A percentile compares a stretch with the other conserved stretches of the same genome.
These are phyloP conservation scores for Funneliformis caledonium DNA, from an alignment of 371 early-diverging fungal species.

Conservation along the genomic window DNA sequence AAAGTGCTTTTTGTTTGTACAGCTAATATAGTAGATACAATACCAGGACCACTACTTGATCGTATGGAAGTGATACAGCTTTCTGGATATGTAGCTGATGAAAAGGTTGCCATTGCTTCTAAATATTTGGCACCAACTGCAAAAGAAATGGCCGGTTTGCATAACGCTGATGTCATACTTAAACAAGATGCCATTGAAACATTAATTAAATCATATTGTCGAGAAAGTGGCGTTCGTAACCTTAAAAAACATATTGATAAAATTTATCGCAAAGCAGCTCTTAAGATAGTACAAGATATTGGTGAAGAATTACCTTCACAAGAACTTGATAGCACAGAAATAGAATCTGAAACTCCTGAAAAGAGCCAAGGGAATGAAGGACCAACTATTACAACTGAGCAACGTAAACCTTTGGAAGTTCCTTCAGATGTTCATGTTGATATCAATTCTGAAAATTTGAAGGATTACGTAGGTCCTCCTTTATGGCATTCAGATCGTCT, in stretches of 20 bases:
- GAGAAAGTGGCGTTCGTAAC: slow-evolving; percentile 97
- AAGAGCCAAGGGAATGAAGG: slow-evolving; percentile 29
- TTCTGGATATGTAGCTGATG: slow-evolving; percentile 95
- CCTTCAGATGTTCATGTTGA: slow-evolving; percentile 63
- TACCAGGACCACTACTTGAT: slow-evolving; percentile 95
- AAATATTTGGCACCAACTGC: slow-evolving; percentile 88
- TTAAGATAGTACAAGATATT: slow-evolving; percentile 75
- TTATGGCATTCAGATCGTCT: slow-evolving; percentile 88
- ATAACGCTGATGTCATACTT: slow-evolving; percentile 72
- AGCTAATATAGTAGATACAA: slow-evolving; percentile 94
- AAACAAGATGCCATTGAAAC: slow-evolving; percentile 78
- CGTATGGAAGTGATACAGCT: slow-evolving; percentile 97
- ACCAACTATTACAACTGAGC: slow-evolving; percentile 36
- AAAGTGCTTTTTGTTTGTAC: slow-evolving; percentile 98
- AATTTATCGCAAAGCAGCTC: slow-evolving; percentile 95
- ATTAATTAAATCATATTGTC: slow-evolving; percentile 89
- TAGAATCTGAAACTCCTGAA: slow-evolving; percentile 41
- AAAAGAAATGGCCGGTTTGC: slow-evolving; percentile 79
- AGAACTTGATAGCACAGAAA: slow-evolving; percentile 41
- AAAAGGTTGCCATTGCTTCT: slow-evolving; percentile 94
- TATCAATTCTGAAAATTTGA: slow-evolving; percentile 72
- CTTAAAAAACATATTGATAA: slow-evolving; percentile 98
- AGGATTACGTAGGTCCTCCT: slow-evolving; percentile 93
- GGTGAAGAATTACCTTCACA: slow-evolving; percentile 48
- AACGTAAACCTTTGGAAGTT: slow-evolving; percentile 56